These are phyloP conservation scores for Mycena sanguinolenta DNA, from an alignment of 768 basidiomycete species.

Conservation along the genomic window DNA sequence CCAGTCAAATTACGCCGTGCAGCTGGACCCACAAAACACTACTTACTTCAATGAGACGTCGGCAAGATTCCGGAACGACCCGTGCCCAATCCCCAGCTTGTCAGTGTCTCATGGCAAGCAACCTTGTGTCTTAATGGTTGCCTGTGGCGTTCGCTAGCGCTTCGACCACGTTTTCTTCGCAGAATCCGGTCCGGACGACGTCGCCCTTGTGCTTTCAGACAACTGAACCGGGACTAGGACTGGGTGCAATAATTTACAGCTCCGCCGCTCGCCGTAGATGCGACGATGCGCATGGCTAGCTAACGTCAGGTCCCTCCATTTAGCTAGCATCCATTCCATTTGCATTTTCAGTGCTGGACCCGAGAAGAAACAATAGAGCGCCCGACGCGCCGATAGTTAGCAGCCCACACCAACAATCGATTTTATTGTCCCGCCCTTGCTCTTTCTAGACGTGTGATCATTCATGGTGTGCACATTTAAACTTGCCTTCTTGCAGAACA, in stretches of 20 bases:
- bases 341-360: not conserved
- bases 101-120: not conserved
- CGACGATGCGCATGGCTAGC: not conserved
- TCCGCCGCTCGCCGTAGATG: not conserved
- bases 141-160: slow-evolving; percentile 28
- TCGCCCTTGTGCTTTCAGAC: slow-evolving; percentile 3
- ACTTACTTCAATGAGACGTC: not conserved
- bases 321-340: not conserved
- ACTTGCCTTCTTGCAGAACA: not conserved
- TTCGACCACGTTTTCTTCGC: slow-evolving; percentile 28
- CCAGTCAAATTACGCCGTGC: no score
- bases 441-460: not conserved
- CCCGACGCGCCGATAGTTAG: no score
- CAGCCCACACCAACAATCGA: not conserved
- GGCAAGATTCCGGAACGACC: not conserved
- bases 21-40: slow-evolving; percentile 21
- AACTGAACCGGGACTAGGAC: not conserved
- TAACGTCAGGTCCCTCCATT: not conserved
- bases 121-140: slow-evolving; percentile 27
- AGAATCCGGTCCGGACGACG: slow-evolving; percentile 21
- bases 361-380: no score
- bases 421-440: slow-evolving; percentile 2
- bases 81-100: not conserved
- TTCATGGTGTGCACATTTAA: slow-evolving; percentile 1
- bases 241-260: not conserved